These are phyloP conservation scores for Sophora flavescens DNA, from an alignment of 306 rosid species.

Conservation along the genomic window DNA sequence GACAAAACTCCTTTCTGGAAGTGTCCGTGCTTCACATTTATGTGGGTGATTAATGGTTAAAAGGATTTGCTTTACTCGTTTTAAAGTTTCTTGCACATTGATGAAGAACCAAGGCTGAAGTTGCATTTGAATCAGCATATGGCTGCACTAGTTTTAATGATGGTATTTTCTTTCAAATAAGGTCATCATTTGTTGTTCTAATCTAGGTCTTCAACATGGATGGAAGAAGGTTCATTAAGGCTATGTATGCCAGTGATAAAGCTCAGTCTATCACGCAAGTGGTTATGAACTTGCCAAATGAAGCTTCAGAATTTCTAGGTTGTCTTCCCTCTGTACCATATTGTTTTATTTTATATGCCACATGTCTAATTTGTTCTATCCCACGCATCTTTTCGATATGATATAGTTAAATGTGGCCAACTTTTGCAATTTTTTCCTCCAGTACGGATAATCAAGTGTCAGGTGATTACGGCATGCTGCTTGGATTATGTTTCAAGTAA, in stretches of 20 bases:
- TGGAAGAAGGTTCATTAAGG: constrained; percentile 91
- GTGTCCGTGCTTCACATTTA: constrained; percentile 16
- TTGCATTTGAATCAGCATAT: constrained; percentile 44
- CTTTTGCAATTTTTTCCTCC: constrained; percentile 5
- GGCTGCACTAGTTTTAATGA: constrained; percentile 26
- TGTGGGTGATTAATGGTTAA: constrained; percentile 24
- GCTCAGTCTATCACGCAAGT: constrained; percentile 85
- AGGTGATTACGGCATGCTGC: background rate
- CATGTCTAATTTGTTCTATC: constrained; percentile 20
- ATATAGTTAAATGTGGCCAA: background rate
- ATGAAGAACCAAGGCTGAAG: constrained; percentile 37
- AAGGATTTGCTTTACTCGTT: constrained; percentile 1
- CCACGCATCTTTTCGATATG: constrained; percentile 37
- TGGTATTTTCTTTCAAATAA: constrained; percentile 38
- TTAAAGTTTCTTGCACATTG: constrained; percentile 29
- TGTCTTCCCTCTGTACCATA: constrained; percentile 18
- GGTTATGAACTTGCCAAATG: constrained; percentile 96
- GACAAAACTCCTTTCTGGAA: constrained; percentile 8
- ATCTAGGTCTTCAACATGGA: constrained; percentile 95
- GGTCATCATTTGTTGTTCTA: constrained; percentile 47
- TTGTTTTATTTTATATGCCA: constrained; percentile 16
- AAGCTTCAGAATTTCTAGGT: constrained; percentile 93
- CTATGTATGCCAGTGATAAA: constrained; percentile 80
- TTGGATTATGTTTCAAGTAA: constrained; percentile 6
- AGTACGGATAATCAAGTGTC: background rate